These are phyloP conservation scores for Dryas octopetala DNA, from an alignment of 306 rosid genomes.

Conservation along the genomic window DNA sequence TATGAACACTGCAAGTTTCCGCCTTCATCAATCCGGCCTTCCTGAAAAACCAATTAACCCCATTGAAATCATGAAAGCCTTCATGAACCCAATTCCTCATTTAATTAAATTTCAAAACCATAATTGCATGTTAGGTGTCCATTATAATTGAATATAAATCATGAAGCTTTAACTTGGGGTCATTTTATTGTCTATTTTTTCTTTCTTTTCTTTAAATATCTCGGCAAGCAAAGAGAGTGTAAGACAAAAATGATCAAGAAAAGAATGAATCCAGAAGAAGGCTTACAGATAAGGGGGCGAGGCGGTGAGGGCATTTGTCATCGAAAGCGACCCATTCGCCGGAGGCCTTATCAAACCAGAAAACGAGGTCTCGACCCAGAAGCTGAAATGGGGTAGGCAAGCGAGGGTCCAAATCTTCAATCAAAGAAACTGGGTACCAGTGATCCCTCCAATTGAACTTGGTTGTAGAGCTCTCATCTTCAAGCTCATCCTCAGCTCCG, in stretches of 20 bases:
- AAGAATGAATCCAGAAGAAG: constrained; percentile 2
- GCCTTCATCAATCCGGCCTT: constrained; percentile 88
- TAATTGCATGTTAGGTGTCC: neutral
- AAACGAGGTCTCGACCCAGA: constrained; percentile 82
- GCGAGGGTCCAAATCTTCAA: constrained; percentile 77
- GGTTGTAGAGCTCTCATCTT: constrained; percentile 50
- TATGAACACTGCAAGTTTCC: constrained; percentile 97
- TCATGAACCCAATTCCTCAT: neutral
- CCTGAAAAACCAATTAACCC: constrained; percentile 49
- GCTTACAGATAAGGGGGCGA: constrained; percentile 91
- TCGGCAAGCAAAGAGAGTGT: constrained; percentile 3
- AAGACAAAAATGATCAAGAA: neutral
- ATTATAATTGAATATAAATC: neutral
- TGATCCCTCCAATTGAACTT: constrained; percentile 92
- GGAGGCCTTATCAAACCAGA: constrained; percentile 69
- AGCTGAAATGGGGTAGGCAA: constrained; percentile 91
- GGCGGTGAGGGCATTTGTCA: constrained; percentile 96
- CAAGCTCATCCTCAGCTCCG: constrained; percentile 41
- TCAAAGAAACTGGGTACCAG: constrained; percentile 96
- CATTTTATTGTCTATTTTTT: neutral
- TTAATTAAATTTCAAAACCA: neutral
- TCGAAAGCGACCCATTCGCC: constrained; percentile 87
- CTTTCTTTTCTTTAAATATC: constrained; percentile 7
- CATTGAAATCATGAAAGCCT: constrained; percentile 6
- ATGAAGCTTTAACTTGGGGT: neutral